phyloP scores from a whole-genome alignment of 345 rosid species.

The Camelina laxa region DNA sequence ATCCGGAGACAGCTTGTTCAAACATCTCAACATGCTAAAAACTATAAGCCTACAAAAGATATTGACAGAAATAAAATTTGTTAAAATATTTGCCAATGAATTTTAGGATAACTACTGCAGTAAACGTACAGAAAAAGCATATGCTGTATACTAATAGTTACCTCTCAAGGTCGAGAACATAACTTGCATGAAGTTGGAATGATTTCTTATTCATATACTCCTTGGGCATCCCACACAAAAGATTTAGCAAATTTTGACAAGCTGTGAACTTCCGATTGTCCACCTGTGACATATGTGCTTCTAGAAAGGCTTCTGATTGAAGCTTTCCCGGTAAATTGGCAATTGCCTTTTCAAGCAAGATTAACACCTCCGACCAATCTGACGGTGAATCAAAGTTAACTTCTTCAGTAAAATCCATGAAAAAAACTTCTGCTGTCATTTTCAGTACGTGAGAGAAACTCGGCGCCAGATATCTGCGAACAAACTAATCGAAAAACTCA shows the following conservation, averaged over 20 bases:
- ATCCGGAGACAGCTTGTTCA: slow-evolving; percentile 42
- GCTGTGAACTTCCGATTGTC: slow-evolving; percentile 48
- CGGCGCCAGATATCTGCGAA: slow-evolving; percentile 79
- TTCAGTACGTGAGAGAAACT: slow-evolving; percentile 61
- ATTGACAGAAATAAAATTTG: slow-evolving; percentile 24
- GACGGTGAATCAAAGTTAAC: slow-evolving; percentile 52
- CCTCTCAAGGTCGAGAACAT: slow-evolving; percentile 79
- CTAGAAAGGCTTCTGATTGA: slow-evolving; percentile 41
- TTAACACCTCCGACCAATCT: slow-evolving; percentile 66
- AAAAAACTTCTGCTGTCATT: slow-evolving; percentile 48
- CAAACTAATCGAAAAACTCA: slow-evolving; percentile 64
- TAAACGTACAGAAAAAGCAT: slow-evolving; percentile 12
- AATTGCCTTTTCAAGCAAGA: slow-evolving; percentile 52
- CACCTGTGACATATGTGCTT: slow-evolving; percentile 39
- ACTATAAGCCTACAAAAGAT: slow-evolving; percentile 37
- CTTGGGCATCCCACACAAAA: slow-evolving; percentile 81
- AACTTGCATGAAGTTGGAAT: slow-evolving; percentile 54
- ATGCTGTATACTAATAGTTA: slow-evolving; percentile 39
- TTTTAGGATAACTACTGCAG: slow-evolving; percentile 14
- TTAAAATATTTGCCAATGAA: slow-evolving; percentile 15
- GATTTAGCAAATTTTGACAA: slow-evolving; percentile 65
- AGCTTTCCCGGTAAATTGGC: slow-evolving; percentile 40
- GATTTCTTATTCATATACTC: slow-evolving; percentile 64
- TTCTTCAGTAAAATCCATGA: slow-evolving; percentile 46
- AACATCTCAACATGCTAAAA: slow-evolving; percentile 45